phyloP scores from a whole-genome alignment of 108 stramenopile genomes.

The Cyclotella choctawhatcheeana region DNA sequence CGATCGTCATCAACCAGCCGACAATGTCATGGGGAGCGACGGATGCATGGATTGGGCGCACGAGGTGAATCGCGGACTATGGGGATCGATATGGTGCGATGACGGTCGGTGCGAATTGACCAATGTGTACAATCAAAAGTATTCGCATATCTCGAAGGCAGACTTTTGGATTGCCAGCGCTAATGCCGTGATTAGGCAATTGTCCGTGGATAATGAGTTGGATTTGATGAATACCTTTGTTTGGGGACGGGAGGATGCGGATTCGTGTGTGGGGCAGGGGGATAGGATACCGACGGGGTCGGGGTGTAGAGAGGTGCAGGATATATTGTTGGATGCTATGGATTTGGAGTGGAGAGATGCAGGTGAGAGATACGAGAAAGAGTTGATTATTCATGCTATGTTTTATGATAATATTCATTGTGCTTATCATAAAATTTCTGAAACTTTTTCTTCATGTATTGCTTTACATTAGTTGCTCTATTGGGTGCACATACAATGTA shows the following conservation, averaged over 20 bases:
- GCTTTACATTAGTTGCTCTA: too few species aligned
- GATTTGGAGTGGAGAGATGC: conserved; percentile 37
- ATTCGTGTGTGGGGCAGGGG: conserved; percentile 3
- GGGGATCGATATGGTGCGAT: conserved; percentile 21
- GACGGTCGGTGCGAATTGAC: conserved; percentile 8
- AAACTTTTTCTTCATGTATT: too few species aligned
- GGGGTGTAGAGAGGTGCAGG: conserved; percentile 20
- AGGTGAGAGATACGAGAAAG: too few species aligned
- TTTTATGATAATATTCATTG: too few species aligned
- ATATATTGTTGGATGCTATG: conserved; percentile 25
- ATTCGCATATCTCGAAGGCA: conserved; percentile 18
- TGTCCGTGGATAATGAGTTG: conserved; percentile 18
- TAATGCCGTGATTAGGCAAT: conserved; percentile 19
- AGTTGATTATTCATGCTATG: too few species aligned
- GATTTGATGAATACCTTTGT: conserved; percentile 24
- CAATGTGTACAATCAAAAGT: conserved; percentile 13
- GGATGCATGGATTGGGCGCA: conserved; percentile 26
- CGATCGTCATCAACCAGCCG: neutral
- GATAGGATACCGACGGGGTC: conserved; percentile 19
- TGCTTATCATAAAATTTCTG: too few species aligned
- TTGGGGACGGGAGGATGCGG: conserved; percentile 25
- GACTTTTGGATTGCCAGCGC: conserved; percentile 37
- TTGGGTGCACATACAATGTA: conserved; percentile 36
- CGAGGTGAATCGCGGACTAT: conserved; percentile 14
- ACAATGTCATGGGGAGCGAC: conserved; percentile 16